These are phyloP conservation scores for Flaveria ramosissima DNA, from an alignment of 129 eudicot species.

Conservation along the genomic window DNA sequence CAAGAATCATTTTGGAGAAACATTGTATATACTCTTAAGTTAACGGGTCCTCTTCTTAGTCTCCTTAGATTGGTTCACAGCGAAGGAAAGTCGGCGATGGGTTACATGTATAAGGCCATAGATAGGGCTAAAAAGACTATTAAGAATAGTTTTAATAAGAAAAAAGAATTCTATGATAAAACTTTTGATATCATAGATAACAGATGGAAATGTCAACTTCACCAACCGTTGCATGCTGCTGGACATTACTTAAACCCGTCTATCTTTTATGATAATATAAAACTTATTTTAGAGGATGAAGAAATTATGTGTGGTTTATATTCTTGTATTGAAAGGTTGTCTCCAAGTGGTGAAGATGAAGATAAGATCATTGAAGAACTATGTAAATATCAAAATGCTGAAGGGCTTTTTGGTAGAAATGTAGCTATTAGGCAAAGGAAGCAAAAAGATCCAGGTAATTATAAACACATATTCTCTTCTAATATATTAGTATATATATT, in stretches of 20 bases:
- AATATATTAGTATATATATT: background rate
- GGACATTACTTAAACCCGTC: conserved; percentile 19
- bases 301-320: background rate
- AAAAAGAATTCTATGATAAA: background rate
- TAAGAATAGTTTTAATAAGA: conserved; percentile 1
- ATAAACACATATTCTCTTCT: background rate
- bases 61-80: conserved; percentile 1
- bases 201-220: conserved; percentile 18
- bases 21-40: background rate
- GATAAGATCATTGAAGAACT: conserved; percentile 1
- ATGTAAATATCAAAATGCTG: conserved; percentile 4
- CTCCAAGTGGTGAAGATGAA: background rate
- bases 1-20: conserved; percentile 12
- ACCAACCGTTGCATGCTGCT: conserved; percentile 8
- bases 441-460: background rate
- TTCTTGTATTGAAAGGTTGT: conserved; percentile 2
- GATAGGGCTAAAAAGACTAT: conserved; percentile 7
- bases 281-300: background rate
- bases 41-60: conserved; percentile 8
- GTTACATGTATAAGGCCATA: conserved; percentile 16
- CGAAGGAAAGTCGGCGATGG: background rate
- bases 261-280: background rate
- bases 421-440: conserved; percentile 18
- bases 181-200: conserved; percentile 9
- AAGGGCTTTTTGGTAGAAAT: conserved; percentile 20